Percentiles rank a stretch among this genome's conserved stretches.
phyloP scores from a whole-genome alignment of 495 filamentous ascomycete genomes.

The Polyplosphaeria fusca region DNA sequence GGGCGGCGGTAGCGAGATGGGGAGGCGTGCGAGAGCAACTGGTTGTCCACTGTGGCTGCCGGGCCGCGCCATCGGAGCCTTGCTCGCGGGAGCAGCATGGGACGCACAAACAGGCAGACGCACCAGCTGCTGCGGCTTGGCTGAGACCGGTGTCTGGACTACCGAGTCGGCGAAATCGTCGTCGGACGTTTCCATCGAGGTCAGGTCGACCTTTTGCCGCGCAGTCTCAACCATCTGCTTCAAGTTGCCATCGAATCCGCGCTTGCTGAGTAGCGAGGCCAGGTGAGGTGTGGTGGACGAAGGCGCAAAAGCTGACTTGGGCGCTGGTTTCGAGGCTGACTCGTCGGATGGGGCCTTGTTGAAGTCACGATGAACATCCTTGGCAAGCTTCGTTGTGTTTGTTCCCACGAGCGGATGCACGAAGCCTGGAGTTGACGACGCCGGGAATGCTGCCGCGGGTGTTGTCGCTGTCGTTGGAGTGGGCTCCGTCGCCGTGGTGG shows the following conservation, averaged over 20 bases:
- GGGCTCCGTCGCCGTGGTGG: constrained; percentile 20
- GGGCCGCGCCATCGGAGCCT: constrained; percentile 23
- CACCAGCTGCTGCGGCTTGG: constrained; percentile 17
- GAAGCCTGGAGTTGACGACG: constrained; percentile 18
- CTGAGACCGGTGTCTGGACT: constrained; percentile 11
- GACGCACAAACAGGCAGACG: constrained; percentile 23
- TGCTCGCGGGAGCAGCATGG: constrained; percentile 5
- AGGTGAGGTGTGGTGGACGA: constrained; percentile 74
- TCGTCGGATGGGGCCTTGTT: constrained; percentile 13
- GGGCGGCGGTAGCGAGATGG: constrained; percentile 5
- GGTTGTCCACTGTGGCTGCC: constrained; percentile 23
- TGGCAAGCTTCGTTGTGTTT: constrained; percentile 20
- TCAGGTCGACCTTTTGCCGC: constrained; percentile 24
- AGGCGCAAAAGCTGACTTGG: constrained; percentile 47
- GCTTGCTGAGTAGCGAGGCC: constrained; percentile 64
- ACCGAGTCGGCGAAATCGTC: constrained; percentile 22
- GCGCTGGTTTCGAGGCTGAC: background rate
- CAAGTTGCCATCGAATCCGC: constrained; percentile 49
- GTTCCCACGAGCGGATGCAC: constrained; percentile 31
- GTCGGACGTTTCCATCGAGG: constrained; percentile 24
- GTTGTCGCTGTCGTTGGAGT: constrained; percentile 11
- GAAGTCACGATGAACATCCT: constrained; percentile 26
- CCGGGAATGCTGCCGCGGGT: constrained; percentile 22
- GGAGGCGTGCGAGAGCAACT: constrained; percentile 14
- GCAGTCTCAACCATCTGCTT: constrained; percentile 29